Evolutionary conservation across 169 alveolate genomes (phyloP).

Genomic region (Babesia bovis): DNA sequence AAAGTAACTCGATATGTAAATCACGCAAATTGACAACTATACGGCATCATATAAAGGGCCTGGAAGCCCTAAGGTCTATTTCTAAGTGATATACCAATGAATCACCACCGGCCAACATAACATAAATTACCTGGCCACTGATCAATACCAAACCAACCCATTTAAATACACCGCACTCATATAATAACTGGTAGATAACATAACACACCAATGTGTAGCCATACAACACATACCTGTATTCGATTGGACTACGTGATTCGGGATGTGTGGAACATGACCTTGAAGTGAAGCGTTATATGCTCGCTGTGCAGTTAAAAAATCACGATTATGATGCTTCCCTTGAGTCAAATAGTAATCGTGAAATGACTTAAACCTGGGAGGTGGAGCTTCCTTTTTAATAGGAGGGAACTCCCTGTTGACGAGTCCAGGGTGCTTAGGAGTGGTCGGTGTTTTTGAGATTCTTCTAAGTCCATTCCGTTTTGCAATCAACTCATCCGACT

Average conservation of each 20-base stretch:
- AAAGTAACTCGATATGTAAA: too few relatives aligned
- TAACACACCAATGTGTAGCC: too few relatives aligned
- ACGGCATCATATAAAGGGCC: too few relatives aligned
- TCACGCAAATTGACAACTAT: too few relatives aligned
- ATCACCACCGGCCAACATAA: too few relatives aligned
- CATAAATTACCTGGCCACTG: too few relatives aligned
- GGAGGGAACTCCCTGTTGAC: neutral
- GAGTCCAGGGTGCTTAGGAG: neutral
- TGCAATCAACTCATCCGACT: neutral
- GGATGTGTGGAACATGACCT: slow-evolving; percentile 8
- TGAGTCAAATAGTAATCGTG: slow-evolving; percentile 45
- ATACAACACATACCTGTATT: slow-evolving; percentile 7
- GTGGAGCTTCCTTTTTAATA: neutral
- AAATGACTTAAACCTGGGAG: slow-evolving; percentile 44
- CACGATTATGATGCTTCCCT: slow-evolving; percentile 12
- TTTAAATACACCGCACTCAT: too few relatives aligned
- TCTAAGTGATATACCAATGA: too few relatives aligned
- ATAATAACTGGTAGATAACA: too few relatives aligned
- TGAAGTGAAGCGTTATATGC: neutral
- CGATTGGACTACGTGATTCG: neutral
- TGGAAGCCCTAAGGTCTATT: too few relatives aligned
- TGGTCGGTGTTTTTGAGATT: neutral
- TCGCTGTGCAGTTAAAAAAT: neutral
- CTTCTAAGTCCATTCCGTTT: neutral
- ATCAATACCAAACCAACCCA: too few relatives aligned